These are phyloP conservation scores for Didymellaceae sp. DNA, from an alignment of 2,329 filamentous ascomycete species.

Conservation along the genomic window DNA sequence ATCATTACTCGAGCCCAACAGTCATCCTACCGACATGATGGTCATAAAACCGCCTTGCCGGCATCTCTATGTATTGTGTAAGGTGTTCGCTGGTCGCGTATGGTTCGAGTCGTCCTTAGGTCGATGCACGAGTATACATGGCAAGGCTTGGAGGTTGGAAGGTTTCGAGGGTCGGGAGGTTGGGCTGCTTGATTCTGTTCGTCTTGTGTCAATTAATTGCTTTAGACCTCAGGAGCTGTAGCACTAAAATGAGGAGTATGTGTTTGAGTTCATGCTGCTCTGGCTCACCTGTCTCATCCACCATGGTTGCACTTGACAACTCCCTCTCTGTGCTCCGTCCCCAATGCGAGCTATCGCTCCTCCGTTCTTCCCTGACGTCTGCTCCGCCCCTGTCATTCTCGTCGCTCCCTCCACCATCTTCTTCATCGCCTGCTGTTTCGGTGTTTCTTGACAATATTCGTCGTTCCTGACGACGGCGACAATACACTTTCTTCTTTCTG, in stretches of 20 bases:
- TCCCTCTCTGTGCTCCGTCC: background rate
- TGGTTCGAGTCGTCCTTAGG: no score
- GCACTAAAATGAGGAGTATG: conserved; percentile 1
- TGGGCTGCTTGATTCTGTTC: conserved; percentile 5
- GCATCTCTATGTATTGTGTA: no score
- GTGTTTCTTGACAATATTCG: conserved; percentile 7
- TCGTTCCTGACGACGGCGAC: conserved; percentile 15
- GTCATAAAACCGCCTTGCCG: no score
- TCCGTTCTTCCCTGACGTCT: conserved; percentile 5
- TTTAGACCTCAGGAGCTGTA: background rate
- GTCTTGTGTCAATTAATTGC: conserved; percentile 4
- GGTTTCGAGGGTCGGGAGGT: no score
- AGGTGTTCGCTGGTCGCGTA: no score
- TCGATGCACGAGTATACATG: no score
- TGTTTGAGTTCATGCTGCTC: background rate
- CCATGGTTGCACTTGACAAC: background rate
- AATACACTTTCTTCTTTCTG: conserved; percentile 11
- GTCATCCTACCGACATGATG: no score
- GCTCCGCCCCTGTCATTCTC: background rate
- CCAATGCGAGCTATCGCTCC: conserved; percentile 1
- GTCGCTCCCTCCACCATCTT: conserved; percentile 2
- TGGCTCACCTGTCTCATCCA: conserved; percentile 5
- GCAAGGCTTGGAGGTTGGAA: no score
- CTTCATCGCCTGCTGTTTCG: conserved; percentile 1
- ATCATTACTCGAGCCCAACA: no score